Percentiles rank a stretch among this genome's conserved stretches.
Conservation (phyloP, 1,284 basidiomycete genomes). For the Cutaneotrichosporon cavernicola region DNA sequence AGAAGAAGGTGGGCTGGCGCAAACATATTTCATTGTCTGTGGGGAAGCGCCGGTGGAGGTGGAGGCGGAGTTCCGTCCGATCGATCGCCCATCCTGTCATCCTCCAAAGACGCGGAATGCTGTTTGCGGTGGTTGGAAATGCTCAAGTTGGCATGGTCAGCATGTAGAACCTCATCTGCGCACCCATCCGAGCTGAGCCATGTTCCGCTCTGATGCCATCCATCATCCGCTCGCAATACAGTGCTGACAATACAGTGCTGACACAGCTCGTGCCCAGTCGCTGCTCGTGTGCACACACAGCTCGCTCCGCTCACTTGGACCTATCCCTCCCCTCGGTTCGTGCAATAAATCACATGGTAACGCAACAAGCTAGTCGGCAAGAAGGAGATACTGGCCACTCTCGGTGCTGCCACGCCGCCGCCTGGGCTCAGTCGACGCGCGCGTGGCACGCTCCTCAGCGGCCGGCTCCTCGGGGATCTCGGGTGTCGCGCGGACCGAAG, state of each 20-base stretch:
- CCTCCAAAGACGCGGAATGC: too few relatives aligned
- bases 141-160: too few relatives aligned
- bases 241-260: too few relatives aligned
- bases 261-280: background rate
- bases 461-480: conserved; percentile 19
- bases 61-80: conserved; percentile 10
- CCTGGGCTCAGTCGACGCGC: background rate
- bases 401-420: background rate
- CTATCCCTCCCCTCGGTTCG: background rate
- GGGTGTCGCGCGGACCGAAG: conserved; percentile 10
- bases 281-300: background rate
- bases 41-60: conserved; percentile 2
- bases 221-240: too few relatives aligned
- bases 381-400: background rate
- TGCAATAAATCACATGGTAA: background rate
- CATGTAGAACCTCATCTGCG: too few relatives aligned
- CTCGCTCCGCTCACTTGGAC: background rate
- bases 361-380: conserved; percentile 2
- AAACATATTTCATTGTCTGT: background rate
- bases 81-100: background rate
- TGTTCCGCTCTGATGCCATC: too few relatives aligned
- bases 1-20: background rate
- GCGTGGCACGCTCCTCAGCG: conserved; percentile 6
- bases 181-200: too few relatives aligned
- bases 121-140: too few relatives aligned